These are phyloP conservation scores for Lecanosticta acicola DNA, from an alignment of 2,329 filamentous ascomycete species.

Conservation along the genomic window DNA sequence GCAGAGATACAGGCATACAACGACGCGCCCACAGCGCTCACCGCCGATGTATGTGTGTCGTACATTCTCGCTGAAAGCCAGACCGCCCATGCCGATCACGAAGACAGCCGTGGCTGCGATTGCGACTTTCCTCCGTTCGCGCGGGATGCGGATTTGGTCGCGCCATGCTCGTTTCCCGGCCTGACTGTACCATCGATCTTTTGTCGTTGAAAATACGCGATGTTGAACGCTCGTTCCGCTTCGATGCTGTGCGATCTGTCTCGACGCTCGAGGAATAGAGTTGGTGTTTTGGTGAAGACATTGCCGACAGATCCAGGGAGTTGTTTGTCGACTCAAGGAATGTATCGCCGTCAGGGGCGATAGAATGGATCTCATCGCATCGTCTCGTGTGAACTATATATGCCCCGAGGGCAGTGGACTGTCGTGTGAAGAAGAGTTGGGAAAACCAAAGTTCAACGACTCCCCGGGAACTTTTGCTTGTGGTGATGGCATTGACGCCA, in stretches of 20 bases:
- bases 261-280: slow-evolving; percentile 1
- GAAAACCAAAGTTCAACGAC: not conserved
- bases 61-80: slow-evolving; percentile 59
- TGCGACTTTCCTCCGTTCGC: slow-evolving; percentile 26
- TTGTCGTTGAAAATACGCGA: slow-evolving; percentile 15
- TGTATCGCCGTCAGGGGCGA: slow-evolving; percentile 14
- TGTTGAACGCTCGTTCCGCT: not conserved
- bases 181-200: slow-evolving; percentile 14
- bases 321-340: slow-evolving; percentile 5
- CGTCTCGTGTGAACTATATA: slow-evolving; percentile 5
- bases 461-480: not conserved
- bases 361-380: slow-evolving; percentile 23
- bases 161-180: slow-evolving; percentile 28
- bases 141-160: slow-evolving; percentile 18
- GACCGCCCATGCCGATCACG: slow-evolving; percentile 34
- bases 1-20: slow-evolving; percentile 66
- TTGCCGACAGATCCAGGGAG: slow-evolving; percentile 23
- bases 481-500: not conserved
- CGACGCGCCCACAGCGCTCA: slow-evolving; percentile 74
- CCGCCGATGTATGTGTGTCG: slow-evolving; percentile 69
- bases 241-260: slow-evolving; percentile 9
- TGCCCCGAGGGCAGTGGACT: not conserved
- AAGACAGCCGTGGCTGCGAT: slow-evolving; percentile 29
- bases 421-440: not conserved
- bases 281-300: slow-evolving; percentile 11